Evolutionary conservation across 2,329 filamentous ascomycete species (phyloP), one percentile per base, ranked within the genome.

Genomic region (Diaporthe citrichinensis): DNA sequence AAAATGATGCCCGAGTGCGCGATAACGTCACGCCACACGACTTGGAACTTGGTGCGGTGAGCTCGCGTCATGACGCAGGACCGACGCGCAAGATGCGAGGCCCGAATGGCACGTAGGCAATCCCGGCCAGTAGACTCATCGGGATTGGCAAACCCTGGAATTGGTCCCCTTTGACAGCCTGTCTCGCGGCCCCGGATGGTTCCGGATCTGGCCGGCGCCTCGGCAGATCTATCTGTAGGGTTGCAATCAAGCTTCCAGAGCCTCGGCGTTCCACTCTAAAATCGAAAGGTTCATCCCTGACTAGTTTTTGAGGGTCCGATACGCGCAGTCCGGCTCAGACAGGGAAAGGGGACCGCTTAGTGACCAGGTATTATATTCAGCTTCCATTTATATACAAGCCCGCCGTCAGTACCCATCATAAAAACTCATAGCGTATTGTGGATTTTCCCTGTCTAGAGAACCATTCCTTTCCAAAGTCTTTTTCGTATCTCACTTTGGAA

Each of bases 251-350:
- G 34, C 14, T 53, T 59, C 23, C 23, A 51, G 55, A 76, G 71
- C 74, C 74, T 76, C 74, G 74, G 74, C 58, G 72, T 41, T 39
- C 74, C 74, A 68, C 72, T 74, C 15, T 20, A 49, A 61, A 58
- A 49, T 46, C 65, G 34, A 44, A 71, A 41, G 72, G 41, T 17
- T 49, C 15, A 68, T 49, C 74, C 68, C 41, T 57, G 46, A 51
- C 44, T 58, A 44, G n/a, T 55, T 73, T 62, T 74, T 74, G 73
- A 74, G 74, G 74, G 72, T 71, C 72, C 58, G 36, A 51, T 58
- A 67, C 58, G 31, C 25, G 62, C 55, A 65, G 28, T 55, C 49
- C 28, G 44, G 41, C 23, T 25, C 31, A 34, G 57, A 53, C 51
- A 34, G 62, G 65, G 36, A 71, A 62, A 49, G 61, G 53, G 51